Conservation (phyloP, 2,329 filamentous ascomycete genomes). For the Diplodia seriata region DNA sequence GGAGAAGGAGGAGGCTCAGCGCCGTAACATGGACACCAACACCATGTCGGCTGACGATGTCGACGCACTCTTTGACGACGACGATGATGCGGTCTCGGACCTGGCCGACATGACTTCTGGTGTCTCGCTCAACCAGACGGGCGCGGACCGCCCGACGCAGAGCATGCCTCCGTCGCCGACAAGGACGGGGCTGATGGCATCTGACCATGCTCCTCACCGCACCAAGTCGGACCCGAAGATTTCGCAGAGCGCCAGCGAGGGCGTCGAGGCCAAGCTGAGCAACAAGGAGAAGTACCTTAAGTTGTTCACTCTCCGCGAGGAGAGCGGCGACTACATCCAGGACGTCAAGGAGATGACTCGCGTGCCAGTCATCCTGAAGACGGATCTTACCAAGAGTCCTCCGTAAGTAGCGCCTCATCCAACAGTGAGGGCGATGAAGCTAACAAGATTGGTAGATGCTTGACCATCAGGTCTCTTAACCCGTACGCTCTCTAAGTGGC, state of each 20-base stretch:
- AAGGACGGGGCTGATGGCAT: constrained; percentile 68
- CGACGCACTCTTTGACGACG: constrained; percentile 87
- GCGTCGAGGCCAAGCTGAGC: constrained; percentile 78
- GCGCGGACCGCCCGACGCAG: constrained; percentile 82
- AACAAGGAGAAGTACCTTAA: constrained; percentile 97
- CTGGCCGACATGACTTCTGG: constrained; percentile 90
- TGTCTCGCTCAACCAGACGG: constrained; percentile 75
- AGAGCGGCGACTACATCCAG: constrained; percentile 95
- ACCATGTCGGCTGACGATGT: constrained; percentile 93
- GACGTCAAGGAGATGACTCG: constrained; percentile 98
- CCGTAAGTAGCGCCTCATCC: constrained; percentile 73
- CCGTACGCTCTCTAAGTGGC: constrained; percentile 67
- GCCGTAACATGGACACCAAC: constrained; percentile 92
- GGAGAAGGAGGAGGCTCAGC: constrained; percentile 87
- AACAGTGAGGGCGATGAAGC: constrained; percentile 14
- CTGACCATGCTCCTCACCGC: constrained; percentile 76
- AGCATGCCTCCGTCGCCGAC: constrained; percentile 93
- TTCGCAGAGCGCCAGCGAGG: constrained; percentile 69
- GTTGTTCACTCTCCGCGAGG: constrained; percentile 87
- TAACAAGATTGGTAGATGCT: constrained; percentile 65
- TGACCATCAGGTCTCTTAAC: constrained; percentile 84
- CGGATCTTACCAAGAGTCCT: constrained; percentile 97
- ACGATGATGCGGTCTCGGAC: constrained; percentile 82
- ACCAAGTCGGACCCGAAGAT: constrained; percentile 96
- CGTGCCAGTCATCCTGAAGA: constrained; percentile 97